Evolutionary conservation across 139 green algal species (phyloP), one percentile per base, ranked within the genome.

Genomic region (Zygnema circumcarinatum): DNA sequence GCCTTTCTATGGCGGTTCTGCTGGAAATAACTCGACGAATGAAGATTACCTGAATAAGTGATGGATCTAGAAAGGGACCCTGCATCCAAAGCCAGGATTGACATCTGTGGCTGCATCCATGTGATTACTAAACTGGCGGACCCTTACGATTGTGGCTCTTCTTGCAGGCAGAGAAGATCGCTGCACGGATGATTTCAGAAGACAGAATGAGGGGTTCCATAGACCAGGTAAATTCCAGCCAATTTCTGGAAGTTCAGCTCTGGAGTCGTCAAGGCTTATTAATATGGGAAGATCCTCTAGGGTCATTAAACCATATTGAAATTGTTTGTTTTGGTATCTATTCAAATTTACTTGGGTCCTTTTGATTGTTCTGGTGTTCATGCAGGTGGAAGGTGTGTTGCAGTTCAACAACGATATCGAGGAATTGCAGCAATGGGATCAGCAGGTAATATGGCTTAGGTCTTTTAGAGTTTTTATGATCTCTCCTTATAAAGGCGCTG

Each of bases 101-200:
- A n/a, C n/a, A n/a, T n/a, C n/a, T n/a, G n/a, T n/a, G n/a, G n/a
- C n/a, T n/a, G n/a, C n/a, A n/a, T n/a, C n/a, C n/a, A n/a, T n/a
- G n/a, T n/a, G n/a, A n/a, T n/a, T n/a, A n/a, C n/a, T n/a, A n/a
- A n/a, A n/a, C n/a, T n/a, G n/a, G n/a, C n/a, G n/a, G n/a, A n/a
- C n/a, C n/a, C n/a, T n/a, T n/a, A n/a, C n/a, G n/a, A n/a, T n/a
- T n/a, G n/a, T n/a, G n/a, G n/a, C n/a, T n/a, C n/a, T n/a, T n/a
- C 47, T 78, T 36, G 80, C 92, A 93, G 68, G 97, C 97, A 0
- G 97, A 99, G 92, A 81, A 85, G 35, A 92, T 95, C 3, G 96
- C 95, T 1, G 90, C 93, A 20, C 93, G 32, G 16, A 94, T 94
- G 91, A 81, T 94, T 36, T 78, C 73, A 2, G 79, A 93, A 47